Conservation (phyloP, 2,329 filamentous ascomycete genomes). For the Dendryphion nanum region DNA sequence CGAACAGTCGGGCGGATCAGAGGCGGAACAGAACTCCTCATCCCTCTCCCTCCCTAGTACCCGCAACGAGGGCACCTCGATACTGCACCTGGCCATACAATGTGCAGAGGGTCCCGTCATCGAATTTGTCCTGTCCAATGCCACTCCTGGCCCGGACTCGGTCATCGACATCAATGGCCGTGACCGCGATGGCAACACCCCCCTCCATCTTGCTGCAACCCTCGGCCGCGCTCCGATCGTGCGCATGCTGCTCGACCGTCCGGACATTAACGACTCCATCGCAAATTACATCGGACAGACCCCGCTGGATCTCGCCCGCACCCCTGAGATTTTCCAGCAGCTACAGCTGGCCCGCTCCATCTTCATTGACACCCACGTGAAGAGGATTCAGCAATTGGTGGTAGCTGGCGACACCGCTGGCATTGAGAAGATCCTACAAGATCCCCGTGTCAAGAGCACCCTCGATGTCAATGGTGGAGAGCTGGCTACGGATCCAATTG, state of each 20-base stretch:
- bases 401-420: conserved; percentile 69
- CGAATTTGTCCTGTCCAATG: conserved; percentile 82
- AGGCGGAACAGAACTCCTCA: conserved; percentile 52
- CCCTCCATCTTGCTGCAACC: conserved; percentile 81
- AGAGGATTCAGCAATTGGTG: conserved; percentile 79
- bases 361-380: conserved; percentile 83
- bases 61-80: conserved; percentile 74
- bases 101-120: conserved; percentile 91
- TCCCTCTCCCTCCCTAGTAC: conserved; percentile 39
- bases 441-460: conserved; percentile 79
- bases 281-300: conserved; percentile 82
- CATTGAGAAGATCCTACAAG: conserved; percentile 77
- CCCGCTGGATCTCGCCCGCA: conserved; percentile 84
- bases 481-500: conserved; percentile 75
- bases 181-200: conserved; percentile 92
- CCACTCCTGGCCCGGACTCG: conserved; percentile 52
- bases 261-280: conserved; percentile 82
- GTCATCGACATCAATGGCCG: conserved; percentile 81
- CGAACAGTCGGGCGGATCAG: conserved; percentile 49
- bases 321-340: conserved; percentile 92
- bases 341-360: conserved; percentile 86
- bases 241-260: conserved; percentile 76
- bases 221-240: conserved; percentile 81
- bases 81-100: conserved; percentile 91
- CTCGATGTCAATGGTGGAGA: conserved; percentile 92